These are phyloP conservation scores for Juncus inflexus DNA, from an alignment of 176 grass and related monocot species.

Conservation along the genomic window DNA sequence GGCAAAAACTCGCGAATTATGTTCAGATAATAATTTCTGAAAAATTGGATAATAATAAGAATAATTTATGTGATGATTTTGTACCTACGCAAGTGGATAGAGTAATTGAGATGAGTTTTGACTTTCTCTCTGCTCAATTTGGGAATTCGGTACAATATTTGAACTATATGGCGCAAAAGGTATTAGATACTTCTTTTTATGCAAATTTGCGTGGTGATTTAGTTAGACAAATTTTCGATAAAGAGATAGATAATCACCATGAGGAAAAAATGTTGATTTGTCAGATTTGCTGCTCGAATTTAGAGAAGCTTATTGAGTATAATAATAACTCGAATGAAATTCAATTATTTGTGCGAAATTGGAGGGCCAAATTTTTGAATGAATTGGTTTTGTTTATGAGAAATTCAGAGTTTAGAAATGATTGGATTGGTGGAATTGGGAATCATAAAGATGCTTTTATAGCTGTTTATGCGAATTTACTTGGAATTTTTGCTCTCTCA, in stretches of 20 bases:
- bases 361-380: conserved; percentile 52
- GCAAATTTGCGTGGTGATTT: conserved; percentile 56
- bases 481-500: conserved; percentile 63
- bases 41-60: conserved; percentile 31
- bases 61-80: conserved; percentile 47
- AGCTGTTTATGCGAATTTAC: conserved; percentile 62
- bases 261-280: conserved; percentile 95
- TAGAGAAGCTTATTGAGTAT: conserved; percentile 55
- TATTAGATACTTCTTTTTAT: conserved; percentile 51
- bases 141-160: conserved; percentile 67
- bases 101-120: conserved; percentile 80
- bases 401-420: conserved; percentile 49
- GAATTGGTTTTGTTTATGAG: conserved; percentile 49
- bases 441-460: conserved; percentile 91
- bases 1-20: conserved; percentile 70
- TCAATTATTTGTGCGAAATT: conserved; percentile 45
- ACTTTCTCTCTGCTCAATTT: conserved; percentile 70
- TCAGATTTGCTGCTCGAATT: conserved; percentile 75
- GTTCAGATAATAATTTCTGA: conserved; percentile 63
- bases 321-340: conserved; percentile 33
- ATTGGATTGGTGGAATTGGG: conserved; percentile 90
- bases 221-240: conserved; percentile 92
- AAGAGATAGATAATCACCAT: conserved; percentile 98
- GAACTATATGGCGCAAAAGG: conserved; percentile 54
- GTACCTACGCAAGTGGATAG: conserved; percentile 78